Conservation (phyloP, 2,329 filamentous ascomycete genomes). For the Epichloe sylvatica region DNA sequence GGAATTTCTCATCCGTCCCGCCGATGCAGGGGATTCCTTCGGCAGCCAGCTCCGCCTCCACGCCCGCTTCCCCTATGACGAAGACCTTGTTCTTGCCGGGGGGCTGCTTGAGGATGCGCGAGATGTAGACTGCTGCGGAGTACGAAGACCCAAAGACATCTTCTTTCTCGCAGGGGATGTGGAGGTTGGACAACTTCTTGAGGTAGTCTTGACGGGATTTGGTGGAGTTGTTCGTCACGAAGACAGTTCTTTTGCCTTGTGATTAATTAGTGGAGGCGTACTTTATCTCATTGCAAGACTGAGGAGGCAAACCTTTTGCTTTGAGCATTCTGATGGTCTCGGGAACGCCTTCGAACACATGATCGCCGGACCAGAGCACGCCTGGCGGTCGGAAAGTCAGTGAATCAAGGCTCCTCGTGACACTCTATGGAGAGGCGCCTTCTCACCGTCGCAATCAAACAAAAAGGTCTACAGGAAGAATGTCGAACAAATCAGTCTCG, state of each 20-base stretch:
- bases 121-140: constrained; percentile 90
- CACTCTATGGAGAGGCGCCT: background rate
- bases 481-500: background rate
- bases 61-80: constrained; percentile 78
- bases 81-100: constrained; percentile 82
- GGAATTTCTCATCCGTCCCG: constrained; percentile 66
- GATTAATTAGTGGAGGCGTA: background rate
- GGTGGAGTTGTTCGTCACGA: constrained; percentile 98
- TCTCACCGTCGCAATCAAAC: constrained; percentile 88
- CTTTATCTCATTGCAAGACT: background rate
- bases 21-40: constrained; percentile 71
- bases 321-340: constrained; percentile 77
- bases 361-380: constrained; percentile 91
- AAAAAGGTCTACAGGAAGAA: constrained; percentile 42
- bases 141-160: constrained; percentile 96
- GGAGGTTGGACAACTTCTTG: constrained; percentile 72
- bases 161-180: constrained; percentile 66
- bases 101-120: constrained; percentile 71
- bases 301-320: constrained; percentile 48
- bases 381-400: constrained; percentile 35
- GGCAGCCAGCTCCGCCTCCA: constrained; percentile 72
- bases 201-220: constrained; percentile 88
- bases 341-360: constrained; percentile 70
- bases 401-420: background rate
- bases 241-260: constrained; percentile 77